A percentile compares a stretch with the other conserved stretches of the same genome.
phyloP scores from a whole-genome alignment of 768 basidiomycete genomes.

The Rubroboletus pulcherrimus region DNA sequence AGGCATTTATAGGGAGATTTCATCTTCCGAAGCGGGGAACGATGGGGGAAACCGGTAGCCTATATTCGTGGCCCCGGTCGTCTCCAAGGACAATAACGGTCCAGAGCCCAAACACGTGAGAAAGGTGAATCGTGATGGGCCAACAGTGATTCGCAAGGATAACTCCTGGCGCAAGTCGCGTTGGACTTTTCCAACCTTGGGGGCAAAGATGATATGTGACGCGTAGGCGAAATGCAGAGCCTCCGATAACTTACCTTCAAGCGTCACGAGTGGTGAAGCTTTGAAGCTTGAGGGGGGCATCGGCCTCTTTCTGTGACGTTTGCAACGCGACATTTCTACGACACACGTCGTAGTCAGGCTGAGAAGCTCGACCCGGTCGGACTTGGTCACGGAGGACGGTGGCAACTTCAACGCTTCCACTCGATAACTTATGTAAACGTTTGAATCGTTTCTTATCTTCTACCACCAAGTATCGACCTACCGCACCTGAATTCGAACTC shows the following conservation, averaged over 20 bases:
- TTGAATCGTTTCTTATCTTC: background rate
- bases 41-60: background rate
- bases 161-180: background rate
- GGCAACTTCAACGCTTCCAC: background rate
- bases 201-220: background rate
- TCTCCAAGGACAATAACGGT: background rate
- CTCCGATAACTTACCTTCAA: background rate
- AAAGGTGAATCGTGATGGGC: background rate
- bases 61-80: background rate
- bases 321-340: background rate
- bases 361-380: background rate
- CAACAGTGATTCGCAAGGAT: conserved; percentile 1
- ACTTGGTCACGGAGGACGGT: too few relatives aligned
- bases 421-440: background rate
- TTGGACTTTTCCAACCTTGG: background rate
- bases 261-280: background rate
- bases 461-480: background rate
- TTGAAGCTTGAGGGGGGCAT: too few relatives aligned
- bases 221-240: background rate
- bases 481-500: too few relatives aligned
- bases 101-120: background rate
- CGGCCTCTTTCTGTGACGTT: background rate
- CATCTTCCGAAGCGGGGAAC: background rate
- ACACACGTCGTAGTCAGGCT: too few relatives aligned
- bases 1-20: conserved; percentile 3